Evolutionary conservation across 2,329 filamentous ascomycete genomes (phyloP).

Genomic region (Biscogniauxia marginata): DNA sequence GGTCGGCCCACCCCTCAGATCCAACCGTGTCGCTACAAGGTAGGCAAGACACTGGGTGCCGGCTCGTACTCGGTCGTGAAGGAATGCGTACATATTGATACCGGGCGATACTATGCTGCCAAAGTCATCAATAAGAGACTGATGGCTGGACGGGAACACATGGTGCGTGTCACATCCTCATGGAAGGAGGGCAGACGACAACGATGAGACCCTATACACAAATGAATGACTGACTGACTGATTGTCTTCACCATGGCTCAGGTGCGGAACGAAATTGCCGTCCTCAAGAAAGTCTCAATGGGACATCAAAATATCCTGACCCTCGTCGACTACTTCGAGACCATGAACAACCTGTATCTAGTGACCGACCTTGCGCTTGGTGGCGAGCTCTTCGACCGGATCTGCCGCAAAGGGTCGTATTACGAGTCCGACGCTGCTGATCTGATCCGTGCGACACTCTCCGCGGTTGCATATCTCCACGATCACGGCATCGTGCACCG

Average conservation of each 20-base stretch:
- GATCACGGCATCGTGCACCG: constrained; percentile 98
- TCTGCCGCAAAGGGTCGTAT: constrained; percentile 97
- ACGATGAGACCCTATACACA: neutral
- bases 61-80: constrained; percentile 98
- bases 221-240: constrained; percentile 7
- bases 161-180: constrained; percentile 58
- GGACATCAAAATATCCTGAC: constrained; percentile 98
- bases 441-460: constrained; percentile 89
- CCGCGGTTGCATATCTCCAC: constrained; percentile 96
- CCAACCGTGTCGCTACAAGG: constrained; percentile 97
- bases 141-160: constrained; percentile 96
- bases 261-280: constrained; percentile 97
- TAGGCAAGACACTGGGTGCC: constrained; percentile 93
- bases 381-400: constrained; percentile 96
- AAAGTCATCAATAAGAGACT: constrained; percentile 99
- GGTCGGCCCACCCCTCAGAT: constrained; percentile 58
- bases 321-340: constrained; percentile 98
- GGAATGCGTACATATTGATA: constrained; percentile 98
- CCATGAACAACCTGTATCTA: constrained; percentile 98
- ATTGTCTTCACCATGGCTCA: constrained; percentile 35
- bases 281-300: constrained; percentile 98
- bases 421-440: constrained; percentile 97
- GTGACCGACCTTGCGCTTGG: constrained; percentile 96
- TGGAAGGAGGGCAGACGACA: neutral
- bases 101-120: constrained; percentile 94